Evolutionary conservation across 2,329 filamentous ascomycete genomes (phyloP), one percentile per base, ranked within the genome.

Genomic region (Pyricularia grisea): DNA sequence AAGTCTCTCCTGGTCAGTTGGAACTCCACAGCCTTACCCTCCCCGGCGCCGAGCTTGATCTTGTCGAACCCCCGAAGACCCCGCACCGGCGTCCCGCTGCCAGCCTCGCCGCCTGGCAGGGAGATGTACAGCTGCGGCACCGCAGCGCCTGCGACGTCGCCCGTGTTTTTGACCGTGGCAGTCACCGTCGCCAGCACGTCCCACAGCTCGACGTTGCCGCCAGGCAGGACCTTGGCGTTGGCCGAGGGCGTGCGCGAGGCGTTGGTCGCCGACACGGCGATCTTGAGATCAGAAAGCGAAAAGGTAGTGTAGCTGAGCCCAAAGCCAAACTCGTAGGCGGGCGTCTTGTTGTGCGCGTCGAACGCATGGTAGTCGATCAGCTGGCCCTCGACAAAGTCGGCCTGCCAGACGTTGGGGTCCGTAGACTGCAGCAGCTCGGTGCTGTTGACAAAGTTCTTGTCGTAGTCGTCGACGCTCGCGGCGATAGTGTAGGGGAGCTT

Each of bases 361-460:
- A 90, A 90, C 73, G 84, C 82, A 60, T 88, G 85, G 81, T 91
- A 90, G 78, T 90, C 88, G 72, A 90, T 88, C 79, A 89, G 87
- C 68, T 90, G 81, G 69, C 87, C 87, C 77, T 90, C 88, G 33
- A 83, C 81, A 76, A 90, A 91, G 74, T 76, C 78, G 0, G 76
- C 75, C 76, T 81, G 80, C 80, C 80, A 81, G 66, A 61, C 23
- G 36, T 68, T 4, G 72, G 79, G 78, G 36, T 78, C 79, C 0
- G 75, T 77, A 64, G 77, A 50, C 42, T 50, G 42, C 4, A 50
- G 17, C 42, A 50, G 79, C 72, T 78, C 76, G 72, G 61, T 68
- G 55, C 23, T 23, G 79, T 79, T 80, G 20, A 77, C 79, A 0
- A 77, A 76, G 3, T 79, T 79, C 0, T 78, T 78, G 61, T 81